Evolutionary conservation across 768 basidiomycete genomes (phyloP).

Genomic region (Naganishia friedmannii): DNA sequence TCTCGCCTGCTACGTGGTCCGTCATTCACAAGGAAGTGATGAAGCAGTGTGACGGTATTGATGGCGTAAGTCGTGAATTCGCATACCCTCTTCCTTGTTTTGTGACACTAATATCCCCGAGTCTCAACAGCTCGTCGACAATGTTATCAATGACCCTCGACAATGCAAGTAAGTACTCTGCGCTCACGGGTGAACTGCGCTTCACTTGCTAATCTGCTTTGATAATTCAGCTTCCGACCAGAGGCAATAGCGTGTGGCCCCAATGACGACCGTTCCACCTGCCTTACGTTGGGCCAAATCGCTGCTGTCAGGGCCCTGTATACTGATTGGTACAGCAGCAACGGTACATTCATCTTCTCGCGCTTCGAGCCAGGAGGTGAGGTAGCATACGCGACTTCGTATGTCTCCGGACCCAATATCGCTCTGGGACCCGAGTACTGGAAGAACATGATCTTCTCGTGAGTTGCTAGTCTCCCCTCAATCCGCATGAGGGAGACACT

Average conservation of each 20-base stretch:
- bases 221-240: slow-evolving; percentile 40
- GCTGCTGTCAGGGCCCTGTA: slow-evolving; percentile 45
- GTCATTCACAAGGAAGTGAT: slow-evolving; percentile 48
- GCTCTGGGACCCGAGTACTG: slow-evolving; percentile 27
- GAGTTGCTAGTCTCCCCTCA: slow-evolving; percentile 27
- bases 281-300: slow-evolving; percentile 45
- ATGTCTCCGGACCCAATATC: slow-evolving; percentile 10
- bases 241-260: slow-evolving; percentile 44
- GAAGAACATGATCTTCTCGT: slow-evolving; percentile 48
- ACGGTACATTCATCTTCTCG: slow-evolving; percentile 10
- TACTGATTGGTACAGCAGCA: slow-evolving; percentile 27
- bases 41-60: slow-evolving; percentile 49
- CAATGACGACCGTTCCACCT: slow-evolving; percentile 29
- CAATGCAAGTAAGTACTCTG: slow-evolving; percentile 32
- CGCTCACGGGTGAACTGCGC: neutral
- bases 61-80: slow-evolving; percentile 35
- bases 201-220: neutral
- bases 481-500: neutral
- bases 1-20: slow-evolving; percentile 44
- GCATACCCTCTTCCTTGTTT: neutral
- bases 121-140: slow-evolving; percentile 37
- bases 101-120: neutral
- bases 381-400: slow-evolving; percentile 19
- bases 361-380: slow-evolving; percentile 26
- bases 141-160: slow-evolving; percentile 47